phyloP scores from a whole-genome alignment of 305 asterid genomes.

The Fraxinus nigra region DNA sequence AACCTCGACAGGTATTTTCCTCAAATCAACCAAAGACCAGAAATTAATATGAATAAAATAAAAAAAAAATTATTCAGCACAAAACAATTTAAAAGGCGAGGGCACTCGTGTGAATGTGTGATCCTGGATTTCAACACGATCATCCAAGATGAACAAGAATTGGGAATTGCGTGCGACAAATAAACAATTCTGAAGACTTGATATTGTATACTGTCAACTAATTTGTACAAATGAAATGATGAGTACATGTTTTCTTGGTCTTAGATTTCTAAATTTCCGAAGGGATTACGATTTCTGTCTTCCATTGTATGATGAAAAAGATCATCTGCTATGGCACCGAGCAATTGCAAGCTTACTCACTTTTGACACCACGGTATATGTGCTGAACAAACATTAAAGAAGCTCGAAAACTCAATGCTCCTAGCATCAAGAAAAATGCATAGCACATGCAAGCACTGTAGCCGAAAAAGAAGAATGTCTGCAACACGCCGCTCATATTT shows the following conservation, averaged over 20 bases:
- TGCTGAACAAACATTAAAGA: conserved; percentile 60
- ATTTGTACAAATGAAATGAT: background rate
- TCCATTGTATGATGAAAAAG: background rate
- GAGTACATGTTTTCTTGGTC: background rate
- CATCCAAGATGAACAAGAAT: background rate
- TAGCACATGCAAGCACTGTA: conserved; percentile 70
- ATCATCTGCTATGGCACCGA: background rate
- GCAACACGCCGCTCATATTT: conserved; percentile 67
- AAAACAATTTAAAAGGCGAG: background rate
- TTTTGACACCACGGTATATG: conserved; percentile 63
- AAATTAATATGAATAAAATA: background rate
- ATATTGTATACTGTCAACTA: background rate
- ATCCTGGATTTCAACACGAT: background rate
- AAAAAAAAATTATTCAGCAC: background rate
- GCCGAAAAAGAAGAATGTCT: conserved; percentile 60
- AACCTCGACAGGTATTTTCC: background rate
- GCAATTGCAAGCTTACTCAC: conserved; percentile 46
- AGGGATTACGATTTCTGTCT: background rate
- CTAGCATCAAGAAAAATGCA: conserved; percentile 79
- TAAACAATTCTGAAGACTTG: background rate
- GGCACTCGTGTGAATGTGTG: background rate
- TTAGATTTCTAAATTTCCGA: background rate
- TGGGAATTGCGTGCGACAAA: background rate
- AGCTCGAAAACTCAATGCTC: conserved; percentile 58
- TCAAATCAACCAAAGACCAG: background rate